Conservation (phyloP, 1,139 yeast genomes). For the Taiozyma sp. region DNA sequence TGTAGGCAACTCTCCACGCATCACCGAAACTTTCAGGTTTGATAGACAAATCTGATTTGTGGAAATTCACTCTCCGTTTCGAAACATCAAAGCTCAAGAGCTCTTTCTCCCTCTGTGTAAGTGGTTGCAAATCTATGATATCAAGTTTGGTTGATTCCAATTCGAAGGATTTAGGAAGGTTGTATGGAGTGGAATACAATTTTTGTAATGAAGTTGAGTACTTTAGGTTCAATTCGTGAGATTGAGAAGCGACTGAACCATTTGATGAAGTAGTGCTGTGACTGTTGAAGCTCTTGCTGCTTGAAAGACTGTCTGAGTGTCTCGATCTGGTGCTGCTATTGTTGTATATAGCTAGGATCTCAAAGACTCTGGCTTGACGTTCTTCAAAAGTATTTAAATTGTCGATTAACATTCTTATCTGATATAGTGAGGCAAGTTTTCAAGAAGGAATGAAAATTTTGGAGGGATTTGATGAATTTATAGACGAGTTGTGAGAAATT, state of each 20-base stretch:
- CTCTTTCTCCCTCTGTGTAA: conserved; percentile 1
- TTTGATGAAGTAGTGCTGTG: neutral
- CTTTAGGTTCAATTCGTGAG: neutral
- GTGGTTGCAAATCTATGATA: neutral
- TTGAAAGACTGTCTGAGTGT: neutral
- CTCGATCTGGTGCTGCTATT: neutral
- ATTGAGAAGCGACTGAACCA: neutral
- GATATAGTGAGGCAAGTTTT: neutral
- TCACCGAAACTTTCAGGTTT: conserved; percentile 8
- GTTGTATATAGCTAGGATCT: neutral
- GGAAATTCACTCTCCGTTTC: conserved; percentile 5
- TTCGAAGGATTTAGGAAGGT: neutral
- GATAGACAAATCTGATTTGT: conserved; percentile 1
- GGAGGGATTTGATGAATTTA: neutral
- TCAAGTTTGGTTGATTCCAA: neutral
- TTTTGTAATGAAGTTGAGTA: neutral
- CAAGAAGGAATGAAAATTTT: neutral
- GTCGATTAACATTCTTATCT: neutral
- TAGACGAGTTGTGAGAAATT: neutral
- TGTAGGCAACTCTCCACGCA: conserved; percentile 6
- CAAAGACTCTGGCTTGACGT: neutral
- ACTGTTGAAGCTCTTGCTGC: neutral
- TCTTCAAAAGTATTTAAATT: neutral
- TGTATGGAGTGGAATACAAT: neutral
- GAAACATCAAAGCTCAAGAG: conserved; percentile 1